Evolutionary conservation across 768 basidiomycete species (phyloP).

Genomic region (Terana coerulea): DNA sequence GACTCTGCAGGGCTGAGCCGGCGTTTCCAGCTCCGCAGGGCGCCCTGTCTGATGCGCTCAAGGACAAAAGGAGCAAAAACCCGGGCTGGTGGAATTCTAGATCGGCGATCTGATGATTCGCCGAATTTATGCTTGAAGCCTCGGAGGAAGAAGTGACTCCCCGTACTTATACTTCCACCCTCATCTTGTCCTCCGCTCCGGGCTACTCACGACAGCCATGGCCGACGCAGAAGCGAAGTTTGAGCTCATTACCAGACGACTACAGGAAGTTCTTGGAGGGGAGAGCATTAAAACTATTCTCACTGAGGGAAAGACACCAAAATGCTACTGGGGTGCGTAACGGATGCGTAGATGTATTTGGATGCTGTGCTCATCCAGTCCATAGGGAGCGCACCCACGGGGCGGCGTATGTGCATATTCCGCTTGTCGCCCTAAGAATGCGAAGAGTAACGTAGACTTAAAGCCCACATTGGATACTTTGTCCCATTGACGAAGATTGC

Average conservation of each 20-base stretch:
- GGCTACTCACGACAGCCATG: conserved; percentile 28
- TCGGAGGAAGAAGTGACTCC: too few relatives aligned
- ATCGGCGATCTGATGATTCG: too few relatives aligned
- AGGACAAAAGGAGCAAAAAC: too few relatives aligned
- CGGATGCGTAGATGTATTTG: background rate
- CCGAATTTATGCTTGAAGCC: too few relatives aligned
- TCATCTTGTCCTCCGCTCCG: too few relatives aligned
- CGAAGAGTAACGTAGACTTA: background rate
- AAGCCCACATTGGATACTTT: conserved; percentile 97
- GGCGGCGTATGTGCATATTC: conserved; percentile 66
- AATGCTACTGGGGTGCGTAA: conserved; percentile 87
- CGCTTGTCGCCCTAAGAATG: background rate
- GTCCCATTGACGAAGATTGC: conserved; percentile 93
- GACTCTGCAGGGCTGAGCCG: too few relatives aligned
- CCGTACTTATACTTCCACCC: too few relatives aligned
- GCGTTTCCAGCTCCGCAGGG: too few relatives aligned
- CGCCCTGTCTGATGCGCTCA: too few relatives aligned
- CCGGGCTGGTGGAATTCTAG: too few relatives aligned
- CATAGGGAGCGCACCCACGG: conserved; percentile 88
- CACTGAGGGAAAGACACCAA: conserved; percentile 64
- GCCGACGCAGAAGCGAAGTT: conserved; percentile 47
- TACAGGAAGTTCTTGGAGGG: conserved; percentile 86
- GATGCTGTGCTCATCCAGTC: conserved; percentile 4
- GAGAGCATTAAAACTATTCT: conserved; percentile 81
- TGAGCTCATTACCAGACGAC: conserved; percentile 78